Evolutionary conservation across 495 filamentous ascomycete genomes (phyloP).

Genomic region (Hapsidospora chrysogenum): DNA sequence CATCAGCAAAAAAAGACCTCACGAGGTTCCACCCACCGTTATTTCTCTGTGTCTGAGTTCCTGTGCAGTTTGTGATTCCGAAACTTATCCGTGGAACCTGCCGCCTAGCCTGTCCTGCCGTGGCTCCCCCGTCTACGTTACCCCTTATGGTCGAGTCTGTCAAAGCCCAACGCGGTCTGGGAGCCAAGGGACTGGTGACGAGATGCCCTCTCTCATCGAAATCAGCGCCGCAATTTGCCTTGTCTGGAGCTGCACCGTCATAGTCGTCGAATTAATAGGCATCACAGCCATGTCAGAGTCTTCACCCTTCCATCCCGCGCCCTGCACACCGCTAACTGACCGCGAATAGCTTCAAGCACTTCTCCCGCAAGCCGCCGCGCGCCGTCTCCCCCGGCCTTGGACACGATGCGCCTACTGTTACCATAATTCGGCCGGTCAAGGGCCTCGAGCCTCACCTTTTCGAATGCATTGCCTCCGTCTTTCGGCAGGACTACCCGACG

Average conservation of each 20-base stretch:
- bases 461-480: slow-evolving; percentile 82
- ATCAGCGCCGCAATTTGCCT: slow-evolving; percentile 25
- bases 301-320: not conserved
- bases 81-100: too few species aligned
- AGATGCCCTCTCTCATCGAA: slow-evolving; percentile 16
- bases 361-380: slow-evolving; percentile 20
- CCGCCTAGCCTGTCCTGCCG: too few species aligned
- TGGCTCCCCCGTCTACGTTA: too few species aligned
- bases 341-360: slow-evolving; percentile 27
- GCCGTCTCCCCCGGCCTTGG: slow-evolving; percentile 26
- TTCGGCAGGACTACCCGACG: slow-evolving; percentile 64
- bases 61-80: too few species aligned
- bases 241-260: slow-evolving; percentile 30
- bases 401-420: slow-evolving; percentile 58
- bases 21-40: too few species aligned
- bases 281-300: slow-evolving; percentile 30
- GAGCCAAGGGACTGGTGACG: too few species aligned
- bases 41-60: too few species aligned
- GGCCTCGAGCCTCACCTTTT: slow-evolving; percentile 82
- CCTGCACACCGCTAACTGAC: slow-evolving; percentile 5
- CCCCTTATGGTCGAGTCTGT: too few species aligned
- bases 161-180: too few species aligned
- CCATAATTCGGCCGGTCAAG: slow-evolving; percentile 84
- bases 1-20: too few species aligned
- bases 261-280: slow-evolving; percentile 32